These are phyloP conservation scores for Hypoxylon rickii DNA, from an alignment of 495 filamentous ascomycete species.

Conservation along the genomic window DNA sequence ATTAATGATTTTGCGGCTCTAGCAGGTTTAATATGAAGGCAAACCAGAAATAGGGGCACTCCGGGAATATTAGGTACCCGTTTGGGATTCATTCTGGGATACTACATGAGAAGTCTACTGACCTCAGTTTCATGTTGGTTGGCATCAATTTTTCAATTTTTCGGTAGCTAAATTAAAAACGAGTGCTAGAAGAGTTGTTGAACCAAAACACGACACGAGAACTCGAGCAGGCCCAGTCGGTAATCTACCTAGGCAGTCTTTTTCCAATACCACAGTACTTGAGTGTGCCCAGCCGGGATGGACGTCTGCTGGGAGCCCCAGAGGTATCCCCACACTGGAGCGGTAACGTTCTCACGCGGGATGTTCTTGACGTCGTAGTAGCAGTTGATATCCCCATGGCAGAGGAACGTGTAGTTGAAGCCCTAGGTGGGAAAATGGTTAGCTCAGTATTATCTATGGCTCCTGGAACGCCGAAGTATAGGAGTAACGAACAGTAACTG, in stretches of 20 bases:
- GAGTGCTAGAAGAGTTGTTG: no score
- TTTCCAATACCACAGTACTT: slow-evolving; percentile 41
- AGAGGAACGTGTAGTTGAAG: slow-evolving; percentile 39
- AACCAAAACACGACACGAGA: no score
- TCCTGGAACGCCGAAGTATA: not conserved
- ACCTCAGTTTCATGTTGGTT: no score
- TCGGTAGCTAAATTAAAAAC: no score
- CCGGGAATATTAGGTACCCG: no score
- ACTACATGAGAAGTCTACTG: no score
- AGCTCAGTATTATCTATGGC: not conserved
- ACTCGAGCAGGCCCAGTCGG: not conserved
- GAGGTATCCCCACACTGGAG: slow-evolving; percentile 40
- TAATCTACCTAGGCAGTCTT: slow-evolving; percentile 1
- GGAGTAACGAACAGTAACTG: slow-evolving; percentile 9
- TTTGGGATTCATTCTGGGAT: no score
- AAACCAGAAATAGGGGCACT: no score
- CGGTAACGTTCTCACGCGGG: slow-evolving; percentile 3
- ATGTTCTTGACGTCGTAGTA: slow-evolving; percentile 37
- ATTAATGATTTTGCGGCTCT: no score
- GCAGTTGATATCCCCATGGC: slow-evolving; percentile 42
- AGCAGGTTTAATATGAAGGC: no score
- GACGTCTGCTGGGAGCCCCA: slow-evolving; percentile 40
- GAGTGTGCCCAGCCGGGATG: slow-evolving; percentile 36
- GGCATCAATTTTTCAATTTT: no score
- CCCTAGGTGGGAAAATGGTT: slow-evolving; percentile 28